A percentile compares a stretch with the other conserved stretches of the same genome.
Conservation (phyloP, 73 alveolate species). For the Paraurostyla sp. region DNA sequence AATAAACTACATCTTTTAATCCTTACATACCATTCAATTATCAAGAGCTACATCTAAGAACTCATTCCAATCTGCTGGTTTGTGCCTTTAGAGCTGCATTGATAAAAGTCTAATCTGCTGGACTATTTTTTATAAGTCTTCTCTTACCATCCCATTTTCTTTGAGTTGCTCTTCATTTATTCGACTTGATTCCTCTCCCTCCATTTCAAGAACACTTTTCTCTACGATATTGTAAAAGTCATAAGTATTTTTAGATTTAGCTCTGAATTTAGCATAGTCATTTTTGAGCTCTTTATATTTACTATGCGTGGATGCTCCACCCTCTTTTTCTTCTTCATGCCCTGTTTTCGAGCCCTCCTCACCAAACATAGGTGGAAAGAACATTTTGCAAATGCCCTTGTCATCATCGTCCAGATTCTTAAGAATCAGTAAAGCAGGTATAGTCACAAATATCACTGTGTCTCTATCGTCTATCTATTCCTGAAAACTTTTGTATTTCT, state of each 20-base stretch:
- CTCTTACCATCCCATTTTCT: conserved; percentile 48
- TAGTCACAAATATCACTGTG: conserved; percentile 75
- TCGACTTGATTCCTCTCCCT: conserved; percentile 38
- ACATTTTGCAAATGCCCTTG: conserved; percentile 68
- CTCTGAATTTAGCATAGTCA: conserved; percentile 16
- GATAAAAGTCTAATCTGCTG: conserved; percentile 36
- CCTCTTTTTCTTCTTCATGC: background rate
- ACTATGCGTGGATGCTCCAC: background rate
- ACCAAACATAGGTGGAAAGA: conserved; percentile 74
- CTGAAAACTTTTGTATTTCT: conserved; percentile 61
- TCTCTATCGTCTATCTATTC: conserved; percentile 72
- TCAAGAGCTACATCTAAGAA: conserved; percentile 63
- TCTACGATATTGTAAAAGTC: conserved; percentile 63
- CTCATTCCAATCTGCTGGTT: conserved; percentile 69
- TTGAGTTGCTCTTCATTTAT: conserved; percentile 35
- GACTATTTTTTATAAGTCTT: conserved; percentile 28
- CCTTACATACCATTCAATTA: conserved; percentile 42
- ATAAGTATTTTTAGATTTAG: conserved; percentile 23
- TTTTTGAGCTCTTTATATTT: conserved; percentile 5
- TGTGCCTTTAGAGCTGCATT: conserved; percentile 48
- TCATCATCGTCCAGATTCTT: conserved; percentile 73
- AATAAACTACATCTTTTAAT: background rate
- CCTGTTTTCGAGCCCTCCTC: background rate
- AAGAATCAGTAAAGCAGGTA: conserved; percentile 72
- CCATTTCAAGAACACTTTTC: conserved; percentile 55